Percentiles rank a stretch among this genome's conserved stretches.
phyloP scores from a whole-genome alignment of 2,329 filamentous ascomycete species.

The Colletotrichum cereale region DNA sequence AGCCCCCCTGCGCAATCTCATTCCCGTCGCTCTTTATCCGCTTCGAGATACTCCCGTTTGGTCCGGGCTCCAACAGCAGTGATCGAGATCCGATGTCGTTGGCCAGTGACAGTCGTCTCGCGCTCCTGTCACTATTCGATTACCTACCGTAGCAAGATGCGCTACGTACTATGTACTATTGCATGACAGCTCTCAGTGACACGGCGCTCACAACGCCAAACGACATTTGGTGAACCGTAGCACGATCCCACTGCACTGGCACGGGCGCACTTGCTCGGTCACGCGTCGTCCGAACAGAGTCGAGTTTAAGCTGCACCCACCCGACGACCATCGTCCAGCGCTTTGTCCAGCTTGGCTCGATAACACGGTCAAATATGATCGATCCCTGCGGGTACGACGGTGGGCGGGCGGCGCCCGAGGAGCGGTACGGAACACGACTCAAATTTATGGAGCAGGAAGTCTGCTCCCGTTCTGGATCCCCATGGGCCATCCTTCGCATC shows the following conservation, averaged over 20 bases:
- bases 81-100: conserved; percentile 19
- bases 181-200: neutral
- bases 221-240: conserved; percentile 11
- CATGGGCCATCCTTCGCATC: conserved; percentile 19
- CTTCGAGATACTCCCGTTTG: conserved; percentile 10
- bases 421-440: conserved; percentile 33
- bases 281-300: conserved; percentile 32
- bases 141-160: too few relatives aligned
- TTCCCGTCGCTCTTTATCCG: conserved; percentile 13
- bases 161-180: too few relatives aligned
- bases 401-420: conserved; percentile 25
- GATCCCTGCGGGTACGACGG: conserved; percentile 31
- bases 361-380: conserved; percentile 37
- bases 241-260: conserved; percentile 33
- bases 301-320: conserved; percentile 27
- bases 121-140: neutral
- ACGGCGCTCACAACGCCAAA: conserved; percentile 10
- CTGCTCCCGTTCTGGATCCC: conserved; percentile 20
- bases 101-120: neutral
- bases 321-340: conserved; percentile 22
- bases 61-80: conserved; percentile 1
- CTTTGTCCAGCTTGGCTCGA: conserved; percentile 31
- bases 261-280: conserved; percentile 11
- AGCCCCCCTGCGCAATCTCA: conserved; percentile 10
- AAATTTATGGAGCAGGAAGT: conserved; percentile 26